Percentiles rank a stretch among this genome's conserved stretches.
Conservation (phyloP, 2,329 filamentous ascomycete genomes). For the Ascochyta fabae region DNA sequence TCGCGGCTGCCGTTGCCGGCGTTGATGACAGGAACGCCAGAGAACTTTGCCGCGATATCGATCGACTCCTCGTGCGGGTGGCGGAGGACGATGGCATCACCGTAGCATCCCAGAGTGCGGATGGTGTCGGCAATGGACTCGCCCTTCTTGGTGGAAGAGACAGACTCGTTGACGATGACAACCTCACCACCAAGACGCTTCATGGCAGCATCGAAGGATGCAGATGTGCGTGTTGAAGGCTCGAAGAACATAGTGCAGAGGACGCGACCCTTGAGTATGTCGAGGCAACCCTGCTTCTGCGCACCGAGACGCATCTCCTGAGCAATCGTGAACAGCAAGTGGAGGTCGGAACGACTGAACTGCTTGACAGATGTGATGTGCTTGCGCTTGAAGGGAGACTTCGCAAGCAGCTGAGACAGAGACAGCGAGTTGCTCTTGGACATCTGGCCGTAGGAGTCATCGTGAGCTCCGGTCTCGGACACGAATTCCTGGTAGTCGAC, state of each 20-base stretch:
- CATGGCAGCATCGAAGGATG: constrained; percentile 98
- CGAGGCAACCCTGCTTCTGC: constrained; percentile 86
- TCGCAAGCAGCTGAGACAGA: constrained; percentile 74
- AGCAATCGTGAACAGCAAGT: constrained; percentile 92
- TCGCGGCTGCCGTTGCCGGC: constrained; percentile 95
- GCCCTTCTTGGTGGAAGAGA: constrained; percentile 92
- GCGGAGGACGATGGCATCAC: constrained; percentile 92
- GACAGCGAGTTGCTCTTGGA: constrained; percentile 64
- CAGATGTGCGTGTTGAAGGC: constrained; percentile 92
- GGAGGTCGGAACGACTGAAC: constrained; percentile 85
- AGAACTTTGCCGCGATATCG: constrained; percentile 83
- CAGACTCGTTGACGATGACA: constrained; percentile 78
- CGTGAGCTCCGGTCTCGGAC: constrained; percentile 44
- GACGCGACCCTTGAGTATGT: constrained; percentile 83
- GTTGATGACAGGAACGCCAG: constrained; percentile 92
- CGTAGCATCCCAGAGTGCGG: constrained; percentile 91
- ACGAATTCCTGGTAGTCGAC: constrained; percentile 89
- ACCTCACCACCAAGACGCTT: constrained; percentile 92
- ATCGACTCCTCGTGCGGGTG: constrained; percentile 85
- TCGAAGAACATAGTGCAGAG: constrained; percentile 97
- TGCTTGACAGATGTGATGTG: constrained; percentile 92
- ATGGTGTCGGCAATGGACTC: constrained; percentile 93
- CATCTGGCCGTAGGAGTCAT: constrained; percentile 47
- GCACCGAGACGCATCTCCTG: constrained; percentile 97
- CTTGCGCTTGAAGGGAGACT: constrained; percentile 85